Percentiles rank a stretch among this genome's conserved stretches.
These are phyloP conservation scores for Stagonosporopsis rhizophila DNA, from an alignment of 2,329 filamentous ascomycete genomes.

Conservation along the genomic window DNA sequence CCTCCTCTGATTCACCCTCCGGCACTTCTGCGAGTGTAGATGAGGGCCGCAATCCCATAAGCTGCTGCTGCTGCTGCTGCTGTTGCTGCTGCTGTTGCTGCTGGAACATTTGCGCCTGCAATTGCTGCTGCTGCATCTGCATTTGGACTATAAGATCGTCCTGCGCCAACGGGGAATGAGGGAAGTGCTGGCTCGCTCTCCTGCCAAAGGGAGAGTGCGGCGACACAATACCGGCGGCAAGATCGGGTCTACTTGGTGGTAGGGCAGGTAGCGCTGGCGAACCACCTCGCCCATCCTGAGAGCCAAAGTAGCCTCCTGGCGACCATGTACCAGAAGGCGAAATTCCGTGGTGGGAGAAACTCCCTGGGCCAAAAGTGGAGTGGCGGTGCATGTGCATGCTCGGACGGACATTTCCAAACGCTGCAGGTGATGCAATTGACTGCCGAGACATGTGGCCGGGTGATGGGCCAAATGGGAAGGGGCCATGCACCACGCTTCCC, in stretches of 20 bases:
- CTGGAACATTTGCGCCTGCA: constrained; percentile 59
- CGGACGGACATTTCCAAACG: constrained; percentile 61
- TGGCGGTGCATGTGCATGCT: constrained; percentile 70
- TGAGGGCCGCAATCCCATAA: constrained; percentile 55
- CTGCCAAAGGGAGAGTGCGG: constrained; percentile 69
- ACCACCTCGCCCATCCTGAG: constrained; percentile 50
- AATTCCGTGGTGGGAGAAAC: constrained; percentile 68
- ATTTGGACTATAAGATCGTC: constrained; percentile 54
- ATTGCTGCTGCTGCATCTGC: constrained; percentile 59
- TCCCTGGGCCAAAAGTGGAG: constrained; percentile 75
- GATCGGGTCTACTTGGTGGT: constrained; percentile 47
- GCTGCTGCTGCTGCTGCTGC: constrained; percentile 55
- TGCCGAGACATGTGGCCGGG: constrained; percentile 66
- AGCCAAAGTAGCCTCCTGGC: constrained; percentile 48
- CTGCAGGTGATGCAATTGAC: constrained; percentile 76
- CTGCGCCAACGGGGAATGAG: constrained; percentile 47
- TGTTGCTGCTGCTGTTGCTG: constrained; percentile 55
- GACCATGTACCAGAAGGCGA: constrained; percentile 57
- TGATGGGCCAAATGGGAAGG: constrained; percentile 64
- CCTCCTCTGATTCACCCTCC: constrained; percentile 74
- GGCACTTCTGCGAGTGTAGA: constrained; percentile 71
- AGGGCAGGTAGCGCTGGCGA: constrained; percentile 52
- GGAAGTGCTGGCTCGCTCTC: constrained; percentile 53
- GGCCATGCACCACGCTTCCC: constrained; percentile 63
- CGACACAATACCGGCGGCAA: constrained; percentile 45